Base-by-base conservation (phyloP, 495 filamentous ascomycete species). In the Aspergillus incahuasiensis region DNA sequence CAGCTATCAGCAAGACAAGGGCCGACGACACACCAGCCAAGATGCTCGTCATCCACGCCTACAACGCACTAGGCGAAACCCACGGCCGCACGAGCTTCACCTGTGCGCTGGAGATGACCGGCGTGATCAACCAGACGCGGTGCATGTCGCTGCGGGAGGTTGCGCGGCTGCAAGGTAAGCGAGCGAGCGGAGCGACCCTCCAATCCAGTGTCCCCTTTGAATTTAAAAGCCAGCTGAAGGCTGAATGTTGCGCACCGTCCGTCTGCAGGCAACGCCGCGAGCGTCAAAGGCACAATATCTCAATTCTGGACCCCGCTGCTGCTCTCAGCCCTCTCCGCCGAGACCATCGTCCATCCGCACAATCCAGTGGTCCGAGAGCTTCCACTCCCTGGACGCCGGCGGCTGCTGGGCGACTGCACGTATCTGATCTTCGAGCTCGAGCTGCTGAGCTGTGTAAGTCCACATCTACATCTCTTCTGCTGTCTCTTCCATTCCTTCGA, bases 31-130 rank as follows among this genome's bases (percentile, higher is more conserved):
- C 41, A 13, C 53, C 25, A 28, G 25, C 25, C 25, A 28, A 28
- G 8, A 60, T 56, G 58, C 35, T 60, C 5, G 24, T 56, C 2
- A 43, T 60, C 8, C 58, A 60, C 48, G 58, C 20, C 0, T 56
- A 48, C 15, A 54, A 60, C 42, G 58, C 53, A 5, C 15, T 42
- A 13, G 58, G 53, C 18, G 58, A 60, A 44, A 44, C 12, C 13
- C 58, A 56, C 24, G 58, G 58, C 20, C 53, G 58, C 16, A n/a
- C 3, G 0, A 28, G 6, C 30, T 60, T 60, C 21, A 32, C 45
- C n/a, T 60, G 58, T 53, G 58, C 58, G 34, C 47, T 60, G 48
- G 25, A 53, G 38, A 56, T 60, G 2, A 48, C 53, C 1, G 58
- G 58, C 6, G 54, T 54, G 6, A 19, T 60, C 44, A 54, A 60